phyloP scores from a whole-genome alignment of 129 eudicot genomes.

The Chrysanthemum lavandulifolium region DNA sequence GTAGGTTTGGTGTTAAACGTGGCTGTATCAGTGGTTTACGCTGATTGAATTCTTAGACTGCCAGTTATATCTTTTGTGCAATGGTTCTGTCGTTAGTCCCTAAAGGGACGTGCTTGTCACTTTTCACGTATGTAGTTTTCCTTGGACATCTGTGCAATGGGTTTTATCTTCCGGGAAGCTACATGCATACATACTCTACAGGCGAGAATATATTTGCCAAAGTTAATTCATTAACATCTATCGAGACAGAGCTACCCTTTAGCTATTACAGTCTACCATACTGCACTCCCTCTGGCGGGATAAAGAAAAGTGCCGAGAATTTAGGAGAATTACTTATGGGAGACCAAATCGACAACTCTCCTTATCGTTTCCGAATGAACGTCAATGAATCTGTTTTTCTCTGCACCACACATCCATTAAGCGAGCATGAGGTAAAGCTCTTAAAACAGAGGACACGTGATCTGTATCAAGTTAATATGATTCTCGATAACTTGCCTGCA shows the following conservation, averaged over 20 bases:
- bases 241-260: constrained; percentile 81
- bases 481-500: constrained; percentile 73
- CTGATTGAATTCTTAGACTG: constrained; percentile 21
- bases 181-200: constrained; percentile 74
- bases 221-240: constrained; percentile 75
- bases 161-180: constrained; percentile 79
- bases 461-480: constrained; percentile 81
- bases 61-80: constrained; percentile 8
- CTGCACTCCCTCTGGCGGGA: constrained; percentile 52
- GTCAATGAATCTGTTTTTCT: constrained; percentile 58
- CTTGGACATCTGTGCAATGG: constrained; percentile 46
- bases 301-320: constrained; percentile 83
- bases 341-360: constrained; percentile 84
- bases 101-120: constrained; percentile 41
- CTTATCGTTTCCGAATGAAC: constrained; percentile 73
- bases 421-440: constrained; percentile 67
- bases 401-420: constrained; percentile 57
- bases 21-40: constrained; percentile 30
- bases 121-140: constrained; percentile 37
- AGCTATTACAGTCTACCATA: constrained; percentile 81
- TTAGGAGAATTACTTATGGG: constrained; percentile 84
- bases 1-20: constrained; percentile 30
- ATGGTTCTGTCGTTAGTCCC: constrained; percentile 44
- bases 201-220: constrained; percentile 58
- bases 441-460: constrained; percentile 81